Evolutionary conservation across 192 early-diverging fungal species (phyloP), one percentile per base, ranked within the genome.

Genomic region (Dispira parvispora): DNA sequence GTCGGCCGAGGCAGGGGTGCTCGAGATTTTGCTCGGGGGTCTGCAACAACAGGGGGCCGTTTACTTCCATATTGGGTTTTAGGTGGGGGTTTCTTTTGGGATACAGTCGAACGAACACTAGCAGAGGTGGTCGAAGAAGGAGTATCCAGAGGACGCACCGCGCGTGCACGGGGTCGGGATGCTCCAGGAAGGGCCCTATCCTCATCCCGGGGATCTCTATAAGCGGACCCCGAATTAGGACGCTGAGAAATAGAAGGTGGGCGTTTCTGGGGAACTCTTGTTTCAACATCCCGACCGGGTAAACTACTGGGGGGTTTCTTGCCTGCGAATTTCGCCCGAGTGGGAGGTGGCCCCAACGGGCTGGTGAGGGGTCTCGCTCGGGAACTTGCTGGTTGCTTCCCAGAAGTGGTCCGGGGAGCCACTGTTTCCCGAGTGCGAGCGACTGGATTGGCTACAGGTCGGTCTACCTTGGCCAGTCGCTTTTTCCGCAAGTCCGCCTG

Each of bases 51-150:
- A 32, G 55, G 55, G 10, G 55, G 55, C 25, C 55, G 55, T 32
- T 57, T 57, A 28, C 55, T 38, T 8, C 55, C 55, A 38, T 57
- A 57, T 32, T 57, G 55, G 10, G 52, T 25, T 20, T 8, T 10
- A n/a, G 11, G n/a, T 8, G 52, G 52, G 52, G 52, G 52, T n/a
- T 53, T 53, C 52, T 53, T 53, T n/a, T 53, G 52, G 52, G 52
- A 53, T 8, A 53, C n/a, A 20, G 52, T 53, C 20, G 52, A 25
- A 10, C 52, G 8, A n/a, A 25, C 8, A 10, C 10, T 18, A n/a
- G 52, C n/a, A 9, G 52, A 23, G 52, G 52, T 53, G 52, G 52
- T 20, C 20, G 52, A n/a, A n/a, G n/a, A n/a, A n/a, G n/a, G n/a
- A n/a, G n/a, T n/a, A n/a, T n/a, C n/a, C n/a, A n/a, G n/a, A n/a